Percentiles rank a stretch among this genome's conserved stretches.
phyloP scores from a whole-genome alignment of 345 rosid species.

The Syzygium aqueum region DNA sequence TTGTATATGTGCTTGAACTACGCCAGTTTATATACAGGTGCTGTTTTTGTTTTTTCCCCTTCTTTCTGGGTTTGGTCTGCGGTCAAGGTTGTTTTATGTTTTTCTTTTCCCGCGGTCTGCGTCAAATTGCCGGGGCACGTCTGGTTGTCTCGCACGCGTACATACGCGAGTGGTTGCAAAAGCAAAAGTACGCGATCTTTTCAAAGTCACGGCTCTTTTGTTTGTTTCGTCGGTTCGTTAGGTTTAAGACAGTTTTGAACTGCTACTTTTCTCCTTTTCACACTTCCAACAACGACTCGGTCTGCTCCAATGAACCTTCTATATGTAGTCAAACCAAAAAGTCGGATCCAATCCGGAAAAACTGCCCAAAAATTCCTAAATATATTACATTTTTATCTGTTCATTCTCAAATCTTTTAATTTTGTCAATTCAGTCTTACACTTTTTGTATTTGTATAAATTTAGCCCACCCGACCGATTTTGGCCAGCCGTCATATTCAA shows the following conservation, averaged over 20 bases:
- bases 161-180: not conserved
- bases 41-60: not conserved
- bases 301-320: no score
- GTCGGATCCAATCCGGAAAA: no score
- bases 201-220: not conserved
- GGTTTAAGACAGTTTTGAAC: not conserved
- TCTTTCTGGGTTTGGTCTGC: no score
- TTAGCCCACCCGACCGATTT: no score
- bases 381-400: no score
- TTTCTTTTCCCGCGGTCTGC: not conserved
- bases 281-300: not conserved
- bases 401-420: no score
- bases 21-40: not conserved
- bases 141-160: not conserved
- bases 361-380: no score
- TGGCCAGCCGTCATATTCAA: no score
- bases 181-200: not conserved
- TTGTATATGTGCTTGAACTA: not conserved
- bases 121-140: not conserved
- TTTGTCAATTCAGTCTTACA: no score
- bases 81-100: not conserved
- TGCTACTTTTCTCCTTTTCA: not conserved
- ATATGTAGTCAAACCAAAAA: not conserved
- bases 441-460: no score
- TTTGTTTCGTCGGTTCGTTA: not conserved